Conservation (phyloP, 805 yeast genomes). For the Allodekkera sacchari region DNA sequence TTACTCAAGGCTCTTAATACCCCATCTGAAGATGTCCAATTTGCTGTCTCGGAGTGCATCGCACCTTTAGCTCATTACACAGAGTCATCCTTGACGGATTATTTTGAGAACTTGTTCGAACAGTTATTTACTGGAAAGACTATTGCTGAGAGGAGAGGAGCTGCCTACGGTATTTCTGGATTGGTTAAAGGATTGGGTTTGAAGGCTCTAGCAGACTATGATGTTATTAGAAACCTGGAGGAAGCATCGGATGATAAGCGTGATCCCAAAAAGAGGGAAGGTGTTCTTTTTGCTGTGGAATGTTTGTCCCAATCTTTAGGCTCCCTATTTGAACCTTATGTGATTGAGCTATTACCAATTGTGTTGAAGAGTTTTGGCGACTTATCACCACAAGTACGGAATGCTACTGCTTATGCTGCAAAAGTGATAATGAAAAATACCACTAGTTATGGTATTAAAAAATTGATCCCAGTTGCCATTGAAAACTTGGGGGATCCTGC, state of each 20-base stretch:
- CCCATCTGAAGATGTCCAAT: conserved; percentile 86
- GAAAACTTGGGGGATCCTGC: conserved; percentile 78
- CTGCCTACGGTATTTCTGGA: conserved; percentile 96
- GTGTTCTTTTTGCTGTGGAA: conserved; percentile 81
- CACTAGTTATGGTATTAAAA: conserved; percentile 85
- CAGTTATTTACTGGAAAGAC: conserved; percentile 47
- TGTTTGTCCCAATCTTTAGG: conserved; percentile 74
- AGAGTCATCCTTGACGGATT: conserved; percentile 38
- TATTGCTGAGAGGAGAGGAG: conserved; percentile 68
- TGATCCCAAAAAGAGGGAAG: conserved; percentile 66
- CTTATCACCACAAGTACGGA: conserved; percentile 73
- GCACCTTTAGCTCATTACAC: conserved; percentile 70
- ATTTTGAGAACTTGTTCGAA: conserved; percentile 51
- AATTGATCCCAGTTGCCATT: conserved; percentile 84
- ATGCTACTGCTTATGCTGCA: conserved; percentile 82
- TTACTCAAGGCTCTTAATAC: conserved; percentile 70
- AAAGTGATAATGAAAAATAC: conserved; percentile 83
- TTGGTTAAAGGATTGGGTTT: conserved; percentile 86
- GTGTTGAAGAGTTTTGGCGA: conserved; percentile 82
- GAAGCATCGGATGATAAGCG: conserved; percentile 87
- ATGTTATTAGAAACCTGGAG: conserved; percentile 62
- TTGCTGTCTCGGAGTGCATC: conserved; percentile 77
- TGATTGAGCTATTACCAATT: conserved; percentile 72
- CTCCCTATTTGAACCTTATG: conserved; percentile 85
- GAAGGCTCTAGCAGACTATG: conserved; percentile 63